phyloP scores from a whole-genome alignment of 257 asterid genomes.

The Solanum clarkiae region DNA sequence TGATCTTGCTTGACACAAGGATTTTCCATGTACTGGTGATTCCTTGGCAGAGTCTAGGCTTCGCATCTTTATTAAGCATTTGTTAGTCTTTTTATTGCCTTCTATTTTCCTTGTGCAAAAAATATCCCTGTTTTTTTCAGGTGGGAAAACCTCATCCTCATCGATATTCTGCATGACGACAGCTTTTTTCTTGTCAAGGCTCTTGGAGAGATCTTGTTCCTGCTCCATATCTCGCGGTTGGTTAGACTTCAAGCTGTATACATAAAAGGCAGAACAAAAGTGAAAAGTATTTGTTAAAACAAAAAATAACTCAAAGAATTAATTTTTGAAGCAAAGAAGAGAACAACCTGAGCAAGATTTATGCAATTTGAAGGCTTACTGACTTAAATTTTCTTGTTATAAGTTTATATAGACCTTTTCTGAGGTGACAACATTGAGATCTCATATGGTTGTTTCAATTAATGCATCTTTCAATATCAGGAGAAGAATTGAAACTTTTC shows the following conservation, averaged over 20 bases:
- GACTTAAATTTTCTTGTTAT: neutral
- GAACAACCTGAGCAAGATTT: neutral
- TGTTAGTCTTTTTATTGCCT: neutral
- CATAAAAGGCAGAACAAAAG: neutral
- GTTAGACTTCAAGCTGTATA: neutral
- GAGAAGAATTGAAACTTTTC: neutral
- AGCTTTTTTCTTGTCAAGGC: neutral
- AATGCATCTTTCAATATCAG: neutral
- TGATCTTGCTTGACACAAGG: conserved; percentile 12
- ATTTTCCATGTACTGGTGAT: conserved; percentile 2
- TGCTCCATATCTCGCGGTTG: neutral
- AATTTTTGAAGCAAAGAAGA: neutral
- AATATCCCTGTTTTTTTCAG: neutral
- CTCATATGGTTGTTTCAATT: neutral
- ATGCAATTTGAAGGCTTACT: neutral
- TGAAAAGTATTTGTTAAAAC: neutral
- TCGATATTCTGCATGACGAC: neutral
- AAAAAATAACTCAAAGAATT: neutral
- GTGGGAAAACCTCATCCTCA: neutral
- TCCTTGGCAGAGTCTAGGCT: conserved; percentile 14
- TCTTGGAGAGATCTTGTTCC: neutral
- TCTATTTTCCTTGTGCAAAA: neutral
- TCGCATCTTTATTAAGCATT: conserved; percentile 9
- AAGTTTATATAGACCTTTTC: neutral
- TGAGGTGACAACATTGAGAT: neutral